A percentile compares a stretch with the other conserved stretches of the same genome.
These are phyloP conservation scores for Botrytis deweyae DNA, from an alignment of 2,329 filamentous ascomycete species.

Conservation along the genomic window DNA sequence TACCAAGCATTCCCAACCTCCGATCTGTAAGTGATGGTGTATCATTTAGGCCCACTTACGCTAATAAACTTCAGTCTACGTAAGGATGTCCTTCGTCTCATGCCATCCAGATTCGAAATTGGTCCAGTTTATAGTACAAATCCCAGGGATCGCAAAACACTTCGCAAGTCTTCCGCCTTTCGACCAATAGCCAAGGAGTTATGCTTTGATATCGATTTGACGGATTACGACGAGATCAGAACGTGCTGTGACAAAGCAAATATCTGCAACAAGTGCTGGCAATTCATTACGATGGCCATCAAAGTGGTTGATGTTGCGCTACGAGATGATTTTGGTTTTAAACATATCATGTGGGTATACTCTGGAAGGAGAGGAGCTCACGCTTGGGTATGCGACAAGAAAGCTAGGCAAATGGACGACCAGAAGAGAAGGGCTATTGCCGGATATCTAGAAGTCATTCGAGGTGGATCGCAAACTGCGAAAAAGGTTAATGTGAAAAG, in stretches of 20 bases:
- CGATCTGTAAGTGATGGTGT: conserved; percentile 51
- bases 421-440: conserved; percentile 81
- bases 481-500: conserved; percentile 83
- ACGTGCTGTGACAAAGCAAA: conserved; percentile 93
- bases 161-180: conserved; percentile 79
- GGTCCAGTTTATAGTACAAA: conserved; percentile 96
- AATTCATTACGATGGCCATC: conserved; percentile 97
- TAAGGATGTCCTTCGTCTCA: conserved; percentile 84
- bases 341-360: conserved; percentile 98
- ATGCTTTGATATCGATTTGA: conserved; percentile 99
- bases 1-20: conserved; percentile 78
- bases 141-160: conserved; percentile 85
- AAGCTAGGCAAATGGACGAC: conserved; percentile 81
- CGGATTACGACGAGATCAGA: conserved; percentile 95
- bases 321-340: conserved; percentile 92
- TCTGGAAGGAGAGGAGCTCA: conserved; percentile 94
- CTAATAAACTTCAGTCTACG: conserved; percentile 59
- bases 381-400: conserved; percentile 95
- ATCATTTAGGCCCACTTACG: not conserved
- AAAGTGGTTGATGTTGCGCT: conserved; percentile 86
- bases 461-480: conserved; percentile 78
- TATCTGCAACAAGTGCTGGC: conserved; percentile 93
- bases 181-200: conserved; percentile 88
- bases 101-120: conserved; percentile 95
- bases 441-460: conserved; percentile 86